Evolutionary conservation across 768 basidiomycete species (phyloP).

Genomic region (Fomitopsis pulvina): DNA sequence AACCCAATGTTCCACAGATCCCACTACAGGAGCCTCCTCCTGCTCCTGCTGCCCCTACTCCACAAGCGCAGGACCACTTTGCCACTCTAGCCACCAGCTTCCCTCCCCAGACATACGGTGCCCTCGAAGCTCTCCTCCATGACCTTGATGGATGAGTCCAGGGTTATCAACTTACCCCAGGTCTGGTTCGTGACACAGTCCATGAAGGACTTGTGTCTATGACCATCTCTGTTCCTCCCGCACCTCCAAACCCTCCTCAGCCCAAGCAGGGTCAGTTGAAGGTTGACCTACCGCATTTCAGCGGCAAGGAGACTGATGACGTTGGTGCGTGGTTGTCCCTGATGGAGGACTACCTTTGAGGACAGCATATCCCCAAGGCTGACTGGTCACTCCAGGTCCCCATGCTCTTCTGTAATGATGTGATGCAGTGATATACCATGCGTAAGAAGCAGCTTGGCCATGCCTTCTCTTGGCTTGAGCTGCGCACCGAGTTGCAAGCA

Average conservation of each 20-base stretch:
- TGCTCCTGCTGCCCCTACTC: not conserved
- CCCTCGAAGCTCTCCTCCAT: slow-evolving; percentile 1
- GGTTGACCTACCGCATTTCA: slow-evolving; percentile 3
- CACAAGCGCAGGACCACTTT: not conserved
- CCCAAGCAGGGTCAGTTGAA: not conserved
- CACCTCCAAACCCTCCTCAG: not conserved
- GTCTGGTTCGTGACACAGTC: not conserved
- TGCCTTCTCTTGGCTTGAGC: slow-evolving; percentile 2
- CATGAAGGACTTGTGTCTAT: not conserved
- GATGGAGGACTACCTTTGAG: slow-evolving; percentile 2
- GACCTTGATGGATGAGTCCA: not conserved
- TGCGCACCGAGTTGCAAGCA: not conserved
- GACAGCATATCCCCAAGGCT: slow-evolving; percentile 1
- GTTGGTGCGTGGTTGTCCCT: slow-evolving; percentile 1
- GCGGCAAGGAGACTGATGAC: slow-evolving; percentile 5
- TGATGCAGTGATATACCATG: not conserved
- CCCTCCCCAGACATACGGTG: not conserved
- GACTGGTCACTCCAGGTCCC: slow-evolving; percentile 6
- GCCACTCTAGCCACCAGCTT: not conserved
- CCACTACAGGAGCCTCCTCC: not conserved
- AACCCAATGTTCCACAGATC: not conserved
- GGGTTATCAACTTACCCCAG: not conserved
- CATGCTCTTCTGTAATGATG: slow-evolving; percentile 4
- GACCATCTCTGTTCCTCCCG: not conserved
- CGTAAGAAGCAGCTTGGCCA: slow-evolving; percentile 2